These are phyloP conservation scores for Neurospora tetraspora DNA, from an alignment of 495 filamentous ascomycete species.

Conservation along the genomic window DNA sequence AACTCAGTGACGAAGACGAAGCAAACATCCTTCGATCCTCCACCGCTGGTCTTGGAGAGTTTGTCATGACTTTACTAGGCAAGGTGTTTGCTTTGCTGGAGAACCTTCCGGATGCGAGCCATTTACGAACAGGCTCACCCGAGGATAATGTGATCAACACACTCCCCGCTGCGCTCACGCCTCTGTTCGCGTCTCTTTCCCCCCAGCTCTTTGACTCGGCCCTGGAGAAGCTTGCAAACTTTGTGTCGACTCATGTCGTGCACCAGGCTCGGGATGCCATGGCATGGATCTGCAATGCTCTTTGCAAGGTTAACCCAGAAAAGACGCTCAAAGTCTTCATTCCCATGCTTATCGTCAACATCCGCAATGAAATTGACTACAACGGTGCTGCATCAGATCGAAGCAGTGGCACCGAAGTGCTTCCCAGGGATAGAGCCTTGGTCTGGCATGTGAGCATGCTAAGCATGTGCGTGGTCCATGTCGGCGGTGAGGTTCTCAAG, in stretches of 20 bases:
- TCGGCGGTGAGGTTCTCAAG: conserved; percentile 77
- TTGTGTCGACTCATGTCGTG: conserved; percentile 91
- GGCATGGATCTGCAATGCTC: conserved; percentile 93
- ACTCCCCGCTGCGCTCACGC: conserved; percentile 82
- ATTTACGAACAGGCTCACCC: conserved; percentile 78
- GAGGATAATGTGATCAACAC: conserved; percentile 98
- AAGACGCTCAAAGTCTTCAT: conserved; percentile 85
- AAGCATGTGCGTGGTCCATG: conserved; percentile 97
- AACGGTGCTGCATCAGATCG: conserved; percentile 94
- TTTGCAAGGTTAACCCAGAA: conserved; percentile 89
- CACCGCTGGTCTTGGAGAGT: conserved; percentile 87
- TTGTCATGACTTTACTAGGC: conserved; percentile 78
- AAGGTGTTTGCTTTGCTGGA: conserved; percentile 92
- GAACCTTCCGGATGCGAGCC: conserved; percentile 83
- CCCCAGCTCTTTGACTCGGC: conserved; percentile 89
- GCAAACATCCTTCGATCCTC: conserved; percentile 90
- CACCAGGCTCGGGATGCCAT: conserved; percentile 96
- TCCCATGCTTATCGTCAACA: conserved; percentile 79
- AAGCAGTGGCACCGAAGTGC: conserved; percentile 84
- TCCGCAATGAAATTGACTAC: conserved; percentile 92
- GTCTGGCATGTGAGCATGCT: conserved; percentile 97
- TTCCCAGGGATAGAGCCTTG: conserved; percentile 83
- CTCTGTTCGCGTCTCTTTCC: conserved; percentile 82
- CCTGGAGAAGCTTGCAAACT: conserved; percentile 80
- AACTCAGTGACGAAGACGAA: conserved; percentile 78